phyloP scores from a whole-genome alignment of 2,329 filamentous ascomycete genomes.

The Paracoccidioides lutzii region DNA sequence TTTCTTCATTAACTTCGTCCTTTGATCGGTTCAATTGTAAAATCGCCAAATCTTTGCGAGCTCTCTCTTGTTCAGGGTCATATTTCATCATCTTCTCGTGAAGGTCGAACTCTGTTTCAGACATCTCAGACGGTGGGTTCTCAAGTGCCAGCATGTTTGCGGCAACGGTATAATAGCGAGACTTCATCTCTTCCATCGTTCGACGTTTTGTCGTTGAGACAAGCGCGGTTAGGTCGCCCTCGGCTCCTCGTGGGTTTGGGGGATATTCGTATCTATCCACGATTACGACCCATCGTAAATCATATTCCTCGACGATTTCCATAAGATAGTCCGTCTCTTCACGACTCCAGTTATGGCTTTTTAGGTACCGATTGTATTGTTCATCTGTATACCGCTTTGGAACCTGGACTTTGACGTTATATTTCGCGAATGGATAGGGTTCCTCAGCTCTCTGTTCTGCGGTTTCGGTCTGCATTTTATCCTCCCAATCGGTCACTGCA shows the following conservation, averaged over 20 bases:
- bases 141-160: constrained; percentile 69
- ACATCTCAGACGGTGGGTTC: constrained; percentile 77
- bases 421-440: constrained; percentile 62
- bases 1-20: constrained; percentile 86
- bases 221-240: constrained; percentile 36
- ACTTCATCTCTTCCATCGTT: constrained; percentile 80
- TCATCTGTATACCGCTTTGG: constrained; percentile 69
- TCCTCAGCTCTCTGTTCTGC: constrained; percentile 26
- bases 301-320: constrained; percentile 59
- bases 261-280: constrained; percentile 78
- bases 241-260: constrained; percentile 17
- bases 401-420: constrained; percentile 66
- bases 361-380: constrained; percentile 65
- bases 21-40: constrained; percentile 64
- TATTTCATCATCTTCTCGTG: constrained; percentile 82
- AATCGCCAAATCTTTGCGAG: constrained; percentile 73
- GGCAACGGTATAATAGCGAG: constrained; percentile 77
- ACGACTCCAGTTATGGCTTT: constrained; percentile 69
- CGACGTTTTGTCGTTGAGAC: constrained; percentile 42
- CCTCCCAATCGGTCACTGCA: constrained; percentile 28
- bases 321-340: constrained; percentile 92
- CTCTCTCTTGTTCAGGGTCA: constrained; percentile 63
- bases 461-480: constrained; percentile 18
- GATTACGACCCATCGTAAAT: constrained; percentile 81
- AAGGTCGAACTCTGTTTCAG: constrained; percentile 63